phyloP scores from a whole-genome alignment of 257 asterid species.

The Haberlea rhodopensis region DNA sequence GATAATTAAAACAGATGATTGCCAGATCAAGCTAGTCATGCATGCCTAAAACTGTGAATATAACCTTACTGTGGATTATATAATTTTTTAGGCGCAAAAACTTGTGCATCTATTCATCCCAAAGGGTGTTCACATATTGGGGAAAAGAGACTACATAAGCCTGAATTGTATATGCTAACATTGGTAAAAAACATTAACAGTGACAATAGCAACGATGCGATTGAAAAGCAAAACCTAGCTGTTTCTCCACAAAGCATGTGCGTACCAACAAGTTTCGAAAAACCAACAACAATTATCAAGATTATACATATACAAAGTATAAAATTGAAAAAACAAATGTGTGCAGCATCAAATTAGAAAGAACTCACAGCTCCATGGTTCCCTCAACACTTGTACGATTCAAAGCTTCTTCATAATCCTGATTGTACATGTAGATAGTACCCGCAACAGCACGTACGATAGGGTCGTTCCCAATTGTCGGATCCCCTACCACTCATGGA shows the following conservation, averaged over 20 bases:
- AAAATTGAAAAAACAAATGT: background rate
- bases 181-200: background rate
- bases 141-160: too few relatives aligned
- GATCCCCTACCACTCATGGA: constrained; percentile 82
- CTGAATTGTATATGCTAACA: background rate
- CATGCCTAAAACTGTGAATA: too few relatives aligned
- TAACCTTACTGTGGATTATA: too few relatives aligned
- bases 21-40: too few relatives aligned
- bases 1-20: too few relatives aligned
- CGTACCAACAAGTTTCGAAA: background rate
- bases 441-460: constrained; percentile 83
- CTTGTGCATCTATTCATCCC: background rate
- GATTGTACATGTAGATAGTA: constrained; percentile 74
- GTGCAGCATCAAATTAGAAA: constrained; percentile 7
- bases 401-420: constrained; percentile 87
- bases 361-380: constrained; percentile 89
- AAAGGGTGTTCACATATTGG: too few relatives aligned
- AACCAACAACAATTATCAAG: background rate
- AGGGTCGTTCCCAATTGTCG: constrained; percentile 85
- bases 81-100: background rate
- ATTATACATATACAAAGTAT: background rate
- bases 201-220: background rate
- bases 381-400: constrained; percentile 90
- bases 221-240: constrained; percentile 15
- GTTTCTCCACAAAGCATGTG: background rate